Evolutionary conservation across 345 rosid species (phyloP), one percentile per base, ranked within the genome.

Genomic region (Trapa bicornis): DNA sequence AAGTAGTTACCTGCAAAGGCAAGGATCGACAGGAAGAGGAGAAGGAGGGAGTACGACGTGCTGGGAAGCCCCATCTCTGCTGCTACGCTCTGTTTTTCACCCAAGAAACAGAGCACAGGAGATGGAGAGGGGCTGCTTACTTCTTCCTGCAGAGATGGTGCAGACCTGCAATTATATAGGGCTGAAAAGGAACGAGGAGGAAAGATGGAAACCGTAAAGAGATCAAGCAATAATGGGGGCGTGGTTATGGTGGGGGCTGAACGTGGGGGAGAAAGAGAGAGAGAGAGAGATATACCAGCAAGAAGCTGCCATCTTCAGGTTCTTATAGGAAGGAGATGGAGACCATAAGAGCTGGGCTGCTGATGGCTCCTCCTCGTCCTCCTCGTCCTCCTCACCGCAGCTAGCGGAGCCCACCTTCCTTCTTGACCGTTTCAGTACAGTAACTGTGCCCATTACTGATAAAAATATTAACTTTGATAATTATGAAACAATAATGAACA

Each of bases 1-100:
- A 54, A 58, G 16, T 47, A 1, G 6, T 35, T 36, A 86, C 89
- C 86, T 71, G 86, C 82, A 35, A 71, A 10, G 2, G 72, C 53
- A 29, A 68, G 64, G 15, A 67, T 32, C n/a, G 84, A 69, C 63
- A 82, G 68, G 9, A 79, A 69, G 57, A 82, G 68, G 9, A 79
- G 67, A 1, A 82, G 38, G 70, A 87, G 42, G 56, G 75, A 6
- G 50, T n/a, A 68, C 38, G 71, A 65, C 56, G 67, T 37, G 52
- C 69, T 9, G 14, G 47, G 36, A 17, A 73, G 33, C 16, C 74
- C 74, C 80, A 78, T 73, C 6, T 41, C 0, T 41, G 7, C 29
- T 39, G 72, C 52, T 29, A 66, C 75, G 74, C 65, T 77, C 74
- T 65, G 74, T 32, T 45, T 69, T 4, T 29, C 15, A 22, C 64